These are phyloP conservation scores for Phytophthora pini DNA, from an alignment of 352 stramenopile genomes.

Conservation along the genomic window DNA sequence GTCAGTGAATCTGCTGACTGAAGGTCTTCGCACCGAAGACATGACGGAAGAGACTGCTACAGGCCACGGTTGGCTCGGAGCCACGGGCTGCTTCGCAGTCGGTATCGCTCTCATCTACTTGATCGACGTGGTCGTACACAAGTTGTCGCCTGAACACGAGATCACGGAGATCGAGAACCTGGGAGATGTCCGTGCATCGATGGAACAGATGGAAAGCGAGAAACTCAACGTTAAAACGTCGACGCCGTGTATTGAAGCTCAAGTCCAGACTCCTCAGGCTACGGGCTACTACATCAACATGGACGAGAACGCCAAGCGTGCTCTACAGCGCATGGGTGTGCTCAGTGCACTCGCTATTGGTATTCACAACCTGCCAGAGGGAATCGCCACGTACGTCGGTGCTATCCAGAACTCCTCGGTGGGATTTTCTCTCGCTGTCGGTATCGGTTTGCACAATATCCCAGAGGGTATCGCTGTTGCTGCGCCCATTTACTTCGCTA, in stretches of 20 bases:
- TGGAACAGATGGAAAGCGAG: slow-evolving; percentile 12
- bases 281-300: slow-evolving; percentile 32
- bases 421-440: neutral
- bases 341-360: slow-evolving; percentile 93
- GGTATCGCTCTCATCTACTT: slow-evolving; percentile 18
- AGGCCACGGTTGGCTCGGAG: slow-evolving; percentile 13
- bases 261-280: slow-evolving; percentile 3
- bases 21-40: slow-evolving; percentile 17
- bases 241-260: slow-evolving; percentile 25
- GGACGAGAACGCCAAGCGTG: slow-evolving; percentile 25
- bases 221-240: slow-evolving; percentile 21
- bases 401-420: neutral
- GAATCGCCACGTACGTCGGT: slow-evolving; percentile 1
- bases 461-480: slow-evolving; percentile 83
- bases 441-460: neutral
- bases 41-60: slow-evolving; percentile 22
- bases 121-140: slow-evolving; percentile 18
- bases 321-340: slow-evolving; percentile 67
- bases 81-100: slow-evolving; percentile 13
- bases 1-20: slow-evolving; percentile 20
- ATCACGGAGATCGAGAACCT: slow-evolving; percentile 3
- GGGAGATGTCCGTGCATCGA: slow-evolving; percentile 33
- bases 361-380: slow-evolving; percentile 92
- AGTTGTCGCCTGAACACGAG: slow-evolving; percentile 18
- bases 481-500: slow-evolving; percentile 96